Evolutionary conservation across 331 rosid genomes (phyloP).

Genomic region (Dryas integrifolia): DNA sequence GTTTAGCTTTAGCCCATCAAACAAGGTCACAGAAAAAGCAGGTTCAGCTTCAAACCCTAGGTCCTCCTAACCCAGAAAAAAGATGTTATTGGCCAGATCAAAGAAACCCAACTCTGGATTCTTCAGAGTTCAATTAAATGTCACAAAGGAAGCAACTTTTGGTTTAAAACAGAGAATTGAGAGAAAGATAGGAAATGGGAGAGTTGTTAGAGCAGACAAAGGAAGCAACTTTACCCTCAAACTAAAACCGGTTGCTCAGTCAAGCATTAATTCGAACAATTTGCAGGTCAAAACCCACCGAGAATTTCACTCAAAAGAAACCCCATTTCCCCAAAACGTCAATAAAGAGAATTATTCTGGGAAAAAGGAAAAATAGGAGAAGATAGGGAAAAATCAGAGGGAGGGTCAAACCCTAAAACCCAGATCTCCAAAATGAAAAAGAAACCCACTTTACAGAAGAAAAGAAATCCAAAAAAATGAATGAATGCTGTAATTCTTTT

Average conservation of each 20-base stretch:
- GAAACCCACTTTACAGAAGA: conserved; percentile 22
- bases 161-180: not conserved
- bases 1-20: conserved; percentile 43
- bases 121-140: conserved; percentile 21
- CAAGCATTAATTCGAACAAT: conserved; percentile 19
- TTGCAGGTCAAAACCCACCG: conserved; percentile 29
- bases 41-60: conserved; percentile 34
- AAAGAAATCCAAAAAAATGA: conserved; percentile 25
- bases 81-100: conserved; percentile 36
- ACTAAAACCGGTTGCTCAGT: conserved; percentile 17
- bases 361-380: not conserved
- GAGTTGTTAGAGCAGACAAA: not conserved
- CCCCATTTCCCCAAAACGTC: conserved; percentile 31
- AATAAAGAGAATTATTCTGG: conserved; percentile 22
- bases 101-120: conserved; percentile 25
- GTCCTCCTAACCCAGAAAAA: conserved; percentile 16
- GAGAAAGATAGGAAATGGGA: not conserved
- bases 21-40: conserved; percentile 10
- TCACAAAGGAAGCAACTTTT: conserved; percentile 7
- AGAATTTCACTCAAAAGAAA: conserved; percentile 23
- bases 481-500: conserved; percentile 11
- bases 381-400: conserved; percentile 22
- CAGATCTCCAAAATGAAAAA: conserved; percentile 69
- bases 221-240: conserved; percentile 6
- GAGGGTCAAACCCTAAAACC: conserved; percentile 59